Base-by-base conservation (phyloP, 192 early-diverging fungal genomes). In the Phycomyces blakesleeanus region DNA sequence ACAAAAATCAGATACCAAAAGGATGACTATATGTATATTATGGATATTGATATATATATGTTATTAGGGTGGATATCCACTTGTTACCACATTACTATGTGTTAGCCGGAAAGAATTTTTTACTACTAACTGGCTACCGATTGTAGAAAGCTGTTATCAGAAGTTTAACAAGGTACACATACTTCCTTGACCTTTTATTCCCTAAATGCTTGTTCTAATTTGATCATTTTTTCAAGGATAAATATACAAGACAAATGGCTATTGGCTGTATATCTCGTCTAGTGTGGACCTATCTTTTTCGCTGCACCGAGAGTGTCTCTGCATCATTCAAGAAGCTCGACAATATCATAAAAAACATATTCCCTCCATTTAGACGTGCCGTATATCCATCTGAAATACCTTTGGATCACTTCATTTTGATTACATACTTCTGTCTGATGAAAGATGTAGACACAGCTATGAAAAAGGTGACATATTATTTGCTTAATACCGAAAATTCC, bases 261-360 rank as follows among this genome's bases (percentile, higher is more conserved):
- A 69, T 99, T 57, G 84, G 85, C 8, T 94, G 88, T 51, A 74
- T 96, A 2, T 74, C 84, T 29, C 87, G 93, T 5, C 76, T 98
- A 47, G 67, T 94, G 20, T 99, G 97, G 97, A 91, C 93, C 14
- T 96, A 94, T 67, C 69, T 98, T 20, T 98, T 94, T 70, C 89
- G 96, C 51, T 95, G 90, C 63, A 83, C 81, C 1, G 95, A 96
- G 62, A 74, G 85, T 25, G 81, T 64, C 0, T 72, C 68, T 9
- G 71, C 70, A 2, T 79, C 78, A 1, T 76, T 81, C 62, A 73
- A 81, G 44, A 78, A 75, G 14, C 65, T 91, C 15, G 84, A 85
- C 44, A 66, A 51, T 0, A 78, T 92, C 24, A 68, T 86, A 24
- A 85, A 80, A 59, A 72, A 77, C 26, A 53, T 95, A 59, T 91